Base-by-base conservation (phyloP, 352 stramenopile species). In the Thraustochytrium sp. region DNA sequence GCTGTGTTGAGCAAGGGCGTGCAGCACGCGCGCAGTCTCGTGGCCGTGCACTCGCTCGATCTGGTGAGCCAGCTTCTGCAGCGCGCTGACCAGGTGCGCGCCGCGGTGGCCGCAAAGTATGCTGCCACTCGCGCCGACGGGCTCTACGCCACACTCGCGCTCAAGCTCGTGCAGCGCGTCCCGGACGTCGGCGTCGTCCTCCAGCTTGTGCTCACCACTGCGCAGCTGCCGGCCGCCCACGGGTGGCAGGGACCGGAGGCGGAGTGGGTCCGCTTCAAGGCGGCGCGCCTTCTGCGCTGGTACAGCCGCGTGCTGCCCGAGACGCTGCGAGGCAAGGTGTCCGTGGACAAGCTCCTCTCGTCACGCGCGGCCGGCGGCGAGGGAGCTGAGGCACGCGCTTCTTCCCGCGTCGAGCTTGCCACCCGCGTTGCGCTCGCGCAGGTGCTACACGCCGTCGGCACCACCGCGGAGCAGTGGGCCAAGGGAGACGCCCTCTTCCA, bases 121-220 rank as follows among this genome's bases (percentile, higher is more conserved):
- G 34, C 44, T 13, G 26, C 42, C n/a, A 44, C 64, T 36, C 26
- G 11, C 2, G 8, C 13, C 11, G 9, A 29, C 44, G 18, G 8
- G 9, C 68, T 72, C 23, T 13, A 42, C 44, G 26, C 4, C 23
- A 21, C 26, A 4, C 13, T 80, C 8, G 34, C 11, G 21, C 31
- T 9, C 68, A 63, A 72, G 29, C 68, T 80, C 37, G 40, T 63
- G 23, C 68, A 80, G 16, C 68, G 53, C 51, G n/a, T 80, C 26
- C 68, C 68, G 11, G 36, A 80, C 31, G 46, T 63, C 13, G 76
- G 37, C 68, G 48, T 80, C 13, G 8, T 80, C 13, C 13, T 80
- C 8, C 36, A 29, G 40, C 49, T 77, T 2, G 40, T 29, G 16
- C 48, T 75, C 26, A n/a, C 23, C 29, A 18, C 40, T 29, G 16